Percentiles rank a stretch among this genome's conserved stretches.
phyloP scores from a whole-genome alignment of 331 rosid species.

The Erythrophleum ivorense region DNA sequence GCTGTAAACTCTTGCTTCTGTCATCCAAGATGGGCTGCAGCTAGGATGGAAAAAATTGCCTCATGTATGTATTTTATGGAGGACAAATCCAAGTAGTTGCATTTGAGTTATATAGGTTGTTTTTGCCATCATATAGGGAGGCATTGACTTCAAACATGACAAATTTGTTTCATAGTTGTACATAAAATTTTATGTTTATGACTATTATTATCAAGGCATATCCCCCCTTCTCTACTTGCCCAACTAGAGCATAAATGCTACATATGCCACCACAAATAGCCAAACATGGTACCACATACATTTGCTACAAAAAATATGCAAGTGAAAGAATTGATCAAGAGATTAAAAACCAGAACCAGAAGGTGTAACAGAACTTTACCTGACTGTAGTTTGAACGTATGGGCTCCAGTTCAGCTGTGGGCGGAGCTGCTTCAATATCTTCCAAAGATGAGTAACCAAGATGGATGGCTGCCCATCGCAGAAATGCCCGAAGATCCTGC shows the following conservation, averaged over 20 bases:
- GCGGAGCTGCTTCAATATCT: slow-evolving; percentile 96
- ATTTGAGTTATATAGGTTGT: neutral
- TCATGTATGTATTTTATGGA: neutral
- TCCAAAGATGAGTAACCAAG: slow-evolving; percentile 83
- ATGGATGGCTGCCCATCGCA: slow-evolving; percentile 88
- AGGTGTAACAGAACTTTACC: slow-evolving; percentile 50
- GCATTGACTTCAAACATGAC: neutral
- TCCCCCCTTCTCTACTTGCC: neutral
- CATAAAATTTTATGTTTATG: neutral
- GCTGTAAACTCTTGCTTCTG: slow-evolving; percentile 5
- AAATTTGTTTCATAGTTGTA: neutral
- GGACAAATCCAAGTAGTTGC: neutral
- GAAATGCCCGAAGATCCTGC: slow-evolving; percentile 88
- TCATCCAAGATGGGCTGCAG: neutral
- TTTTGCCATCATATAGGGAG: neutral
- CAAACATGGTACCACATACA: slow-evolving; percentile 26
- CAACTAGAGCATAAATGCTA: slow-evolving; percentile 13
- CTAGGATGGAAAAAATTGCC: slow-evolving; percentile 4
- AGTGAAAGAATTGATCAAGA: slow-evolving; percentile 19
- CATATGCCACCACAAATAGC: neutral
- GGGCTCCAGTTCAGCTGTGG: slow-evolving; percentile 98
- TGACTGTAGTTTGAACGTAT: slow-evolving; percentile 87
- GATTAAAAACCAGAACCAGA: slow-evolving; percentile 11
- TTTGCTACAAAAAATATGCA: slow-evolving; percentile 21
- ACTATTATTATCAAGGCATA: neutral